phyloP scores from a whole-genome alignment of 2,329 filamentous ascomycete genomes.

The Cladorrhinum sp. region DNA sequence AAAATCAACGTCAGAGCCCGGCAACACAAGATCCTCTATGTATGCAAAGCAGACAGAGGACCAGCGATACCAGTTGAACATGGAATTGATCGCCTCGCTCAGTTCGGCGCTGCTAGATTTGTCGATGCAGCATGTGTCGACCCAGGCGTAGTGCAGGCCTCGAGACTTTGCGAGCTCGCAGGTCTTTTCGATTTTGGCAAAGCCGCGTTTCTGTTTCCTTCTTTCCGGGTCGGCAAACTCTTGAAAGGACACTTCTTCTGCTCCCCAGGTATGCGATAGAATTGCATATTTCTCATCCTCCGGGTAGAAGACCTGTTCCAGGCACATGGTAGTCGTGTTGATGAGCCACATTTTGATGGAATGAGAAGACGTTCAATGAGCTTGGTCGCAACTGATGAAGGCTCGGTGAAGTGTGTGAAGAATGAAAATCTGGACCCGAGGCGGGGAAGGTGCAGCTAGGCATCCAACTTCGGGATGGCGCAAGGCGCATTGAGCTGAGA shows the following conservation, averaged over 20 bases:
- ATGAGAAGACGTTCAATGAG: background rate
- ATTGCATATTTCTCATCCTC: constrained; percentile 15
- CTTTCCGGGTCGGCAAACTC: background rate
- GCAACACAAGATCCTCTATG: background rate
- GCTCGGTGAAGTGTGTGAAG: too few species aligned
- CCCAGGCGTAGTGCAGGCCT: background rate
- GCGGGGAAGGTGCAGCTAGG: too few species aligned
- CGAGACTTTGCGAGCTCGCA: background rate
- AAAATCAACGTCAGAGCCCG: background rate
- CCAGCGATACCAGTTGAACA: background rate
- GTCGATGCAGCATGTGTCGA: background rate
- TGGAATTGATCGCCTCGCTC: background rate
- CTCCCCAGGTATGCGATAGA: constrained; percentile 12
- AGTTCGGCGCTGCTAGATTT: background rate
- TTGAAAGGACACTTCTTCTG: constrained; percentile 6
- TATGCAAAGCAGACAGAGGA: background rate
- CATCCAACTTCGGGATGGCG: too few species aligned
- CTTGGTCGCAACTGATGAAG: too few species aligned
- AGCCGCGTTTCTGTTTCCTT: background rate
- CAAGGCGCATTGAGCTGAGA: too few species aligned
- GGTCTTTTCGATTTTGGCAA: background rate
- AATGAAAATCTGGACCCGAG: too few species aligned
- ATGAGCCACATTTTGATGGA: constrained; percentile 21
- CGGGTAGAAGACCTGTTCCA: constrained; percentile 13
- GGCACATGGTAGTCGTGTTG: constrained; percentile 16